These are phyloP conservation scores for Camellia granthamiana DNA, from an alignment of 148 eudicot genomes.

Conservation along the genomic window DNA sequence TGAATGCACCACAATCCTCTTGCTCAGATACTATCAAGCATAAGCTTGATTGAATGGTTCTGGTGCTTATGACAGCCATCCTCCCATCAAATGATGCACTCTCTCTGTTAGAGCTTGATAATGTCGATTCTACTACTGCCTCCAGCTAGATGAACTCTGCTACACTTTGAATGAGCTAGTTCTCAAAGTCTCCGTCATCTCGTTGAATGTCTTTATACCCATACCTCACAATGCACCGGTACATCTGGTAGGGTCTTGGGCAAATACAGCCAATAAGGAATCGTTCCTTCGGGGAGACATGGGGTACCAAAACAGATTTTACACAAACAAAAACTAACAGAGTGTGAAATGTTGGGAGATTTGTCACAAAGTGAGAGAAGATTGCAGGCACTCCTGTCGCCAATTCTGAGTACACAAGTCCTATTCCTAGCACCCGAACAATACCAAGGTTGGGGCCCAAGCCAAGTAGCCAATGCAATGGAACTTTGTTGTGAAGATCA, in stretches of 20 bases:
- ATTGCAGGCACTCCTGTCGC: conserved; percentile 89
- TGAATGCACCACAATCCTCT: conserved; percentile 28
- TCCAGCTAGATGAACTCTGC: conserved; percentile 95
- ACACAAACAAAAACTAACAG: conserved; percentile 83
- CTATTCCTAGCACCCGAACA: conserved; percentile 87
- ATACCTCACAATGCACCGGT: conserved; percentile 76
- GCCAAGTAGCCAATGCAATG: conserved; percentile 85
- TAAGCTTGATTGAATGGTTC: conserved; percentile 32
- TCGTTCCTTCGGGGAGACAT: conserved; percentile 75
- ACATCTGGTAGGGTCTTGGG: conserved; percentile 92
- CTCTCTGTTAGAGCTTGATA: conserved; percentile 40
- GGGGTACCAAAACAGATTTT: conserved; percentile 81
- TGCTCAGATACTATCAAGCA: conserved; percentile 47
- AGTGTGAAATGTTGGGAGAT: conserved; percentile 79
- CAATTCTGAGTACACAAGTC: conserved; percentile 80
- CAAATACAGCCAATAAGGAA: conserved; percentile 81
- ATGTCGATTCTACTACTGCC: conserved; percentile 55
- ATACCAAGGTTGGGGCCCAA: conserved; percentile 92
- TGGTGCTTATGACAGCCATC: conserved; percentile 76
- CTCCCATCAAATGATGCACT: conserved; percentile 69
- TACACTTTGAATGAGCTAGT: conserved; percentile 69
- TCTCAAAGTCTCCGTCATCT: conserved; percentile 80
- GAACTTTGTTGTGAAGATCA: conserved; percentile 89
- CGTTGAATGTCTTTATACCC: conserved; percentile 83
- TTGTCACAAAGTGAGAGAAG: conserved; percentile 90